Percentiles rank a stretch among this genome's conserved stretches.
Conservation (phyloP, 2,329 filamentous ascomycete species). For the Aspergillus persii region DNA sequence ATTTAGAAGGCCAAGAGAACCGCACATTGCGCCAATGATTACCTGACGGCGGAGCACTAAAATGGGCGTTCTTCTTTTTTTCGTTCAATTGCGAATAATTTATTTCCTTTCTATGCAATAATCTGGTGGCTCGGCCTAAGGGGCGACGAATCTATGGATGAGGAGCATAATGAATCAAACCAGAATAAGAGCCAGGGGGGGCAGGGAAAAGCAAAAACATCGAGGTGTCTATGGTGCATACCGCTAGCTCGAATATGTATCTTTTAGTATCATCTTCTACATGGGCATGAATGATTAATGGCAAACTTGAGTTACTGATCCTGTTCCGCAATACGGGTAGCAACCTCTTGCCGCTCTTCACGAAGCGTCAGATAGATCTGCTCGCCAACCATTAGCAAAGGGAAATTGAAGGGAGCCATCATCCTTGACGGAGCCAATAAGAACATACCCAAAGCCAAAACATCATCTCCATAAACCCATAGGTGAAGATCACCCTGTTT, state of each 20-base stretch:
- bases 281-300: too few relatives aligned
- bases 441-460: conserved; percentile 77
- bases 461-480: conserved; percentile 78
- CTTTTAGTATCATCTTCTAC: background rate
- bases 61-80: background rate
- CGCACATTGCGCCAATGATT: background rate
- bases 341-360: conserved; percentile 36
- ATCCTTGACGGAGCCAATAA: background rate
- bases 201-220: background rate
- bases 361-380: conserved; percentile 37
- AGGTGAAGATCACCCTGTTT: conserved; percentile 81
- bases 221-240: background rate
- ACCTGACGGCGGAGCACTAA: background rate
- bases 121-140: background rate
- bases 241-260: background rate
- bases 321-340: conserved; percentile 20
- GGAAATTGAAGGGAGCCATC: background rate
- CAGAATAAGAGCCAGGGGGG: background rate
- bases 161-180: background rate
- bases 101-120: background rate
- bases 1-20: background rate
- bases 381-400: background rate
- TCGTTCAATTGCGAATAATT: background rate
- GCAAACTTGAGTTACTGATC: conserved; percentile 9
- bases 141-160: background rate